Conservation (phyloP, 345 rosid species). For the Citrus glauca region DNA sequence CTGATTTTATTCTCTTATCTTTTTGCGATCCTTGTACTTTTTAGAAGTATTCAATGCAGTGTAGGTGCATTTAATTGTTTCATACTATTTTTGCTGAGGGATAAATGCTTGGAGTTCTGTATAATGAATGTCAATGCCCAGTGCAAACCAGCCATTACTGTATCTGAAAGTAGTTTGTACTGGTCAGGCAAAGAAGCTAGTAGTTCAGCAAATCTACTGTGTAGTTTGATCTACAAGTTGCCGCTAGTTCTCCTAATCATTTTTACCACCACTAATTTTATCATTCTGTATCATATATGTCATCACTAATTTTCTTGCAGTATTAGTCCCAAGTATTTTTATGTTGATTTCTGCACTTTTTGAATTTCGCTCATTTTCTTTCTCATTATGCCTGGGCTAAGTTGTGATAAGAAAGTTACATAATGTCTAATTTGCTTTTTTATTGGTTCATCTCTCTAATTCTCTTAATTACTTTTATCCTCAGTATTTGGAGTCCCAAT, state of each 20-base stretch:
- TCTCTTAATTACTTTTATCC: conserved; percentile 6
- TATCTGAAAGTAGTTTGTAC: neutral
- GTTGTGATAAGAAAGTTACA: neutral
- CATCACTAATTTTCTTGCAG: neutral
- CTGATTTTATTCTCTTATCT: conserved; percentile 2
- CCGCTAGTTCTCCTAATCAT: neutral
- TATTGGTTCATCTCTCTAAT: neutral
- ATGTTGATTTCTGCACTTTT: neutral
- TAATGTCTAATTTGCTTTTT: neutral
- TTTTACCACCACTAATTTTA: neutral
- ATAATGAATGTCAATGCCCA: neutral
- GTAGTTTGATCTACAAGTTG: neutral
- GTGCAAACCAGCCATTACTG: neutral
- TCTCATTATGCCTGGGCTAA: neutral
- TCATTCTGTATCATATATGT: neutral
- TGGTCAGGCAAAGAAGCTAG: neutral
- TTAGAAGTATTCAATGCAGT: neutral
- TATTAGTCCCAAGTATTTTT: neutral
- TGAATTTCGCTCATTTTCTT: neutral
- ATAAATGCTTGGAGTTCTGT: neutral
- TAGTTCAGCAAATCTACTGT: neutral
- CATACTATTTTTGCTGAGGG: neutral
- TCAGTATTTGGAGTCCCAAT: conserved; percentile 91
- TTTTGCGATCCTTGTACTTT: neutral
- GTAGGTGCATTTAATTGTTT: conserved; percentile 1